These are phyloP conservation scores for Leccinellum albellum DNA, from an alignment of 768 basidiomycete genomes.

Conservation along the genomic window DNA sequence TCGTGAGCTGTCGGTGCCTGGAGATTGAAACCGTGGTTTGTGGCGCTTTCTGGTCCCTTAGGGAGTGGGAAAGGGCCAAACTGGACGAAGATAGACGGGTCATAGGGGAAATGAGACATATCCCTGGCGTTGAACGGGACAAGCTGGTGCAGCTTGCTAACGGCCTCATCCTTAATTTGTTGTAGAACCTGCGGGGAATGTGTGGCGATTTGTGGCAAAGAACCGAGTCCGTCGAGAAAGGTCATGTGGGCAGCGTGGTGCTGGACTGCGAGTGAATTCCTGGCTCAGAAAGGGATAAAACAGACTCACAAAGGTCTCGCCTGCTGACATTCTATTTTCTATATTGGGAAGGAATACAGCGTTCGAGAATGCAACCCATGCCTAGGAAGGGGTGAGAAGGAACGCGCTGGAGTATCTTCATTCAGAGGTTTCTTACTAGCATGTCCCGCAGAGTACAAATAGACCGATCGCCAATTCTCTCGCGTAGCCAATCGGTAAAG, in stretches of 20 bases:
- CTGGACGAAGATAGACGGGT: conserved; percentile 40
- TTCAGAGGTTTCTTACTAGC: conserved; percentile 49
- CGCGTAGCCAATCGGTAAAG: conserved; percentile 79
- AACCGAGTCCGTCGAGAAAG: conserved; percentile 82
- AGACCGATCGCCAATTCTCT: conserved; percentile 55
- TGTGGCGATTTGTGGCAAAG: conserved; percentile 67
- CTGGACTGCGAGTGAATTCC: conserved; percentile 38
- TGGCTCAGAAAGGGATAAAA: not conserved
- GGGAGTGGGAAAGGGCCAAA: conserved; percentile 74
- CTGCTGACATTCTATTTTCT: conserved; percentile 33
- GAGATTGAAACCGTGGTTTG: conserved; percentile 62
- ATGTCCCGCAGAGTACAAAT: conserved; percentile 83
- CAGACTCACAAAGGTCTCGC: conserved; percentile 66
- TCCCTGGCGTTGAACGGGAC: conserved; percentile 42
- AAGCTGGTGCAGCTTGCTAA: conserved; percentile 50
- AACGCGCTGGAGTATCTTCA: not conserved
- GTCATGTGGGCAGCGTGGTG: conserved; percentile 93
- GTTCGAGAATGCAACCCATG: conserved; percentile 92
- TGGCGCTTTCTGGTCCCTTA: conserved; percentile 45
- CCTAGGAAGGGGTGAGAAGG: conserved; percentile 42
- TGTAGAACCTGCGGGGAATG: conserved; percentile 58
- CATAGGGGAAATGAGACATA: conserved; percentile 25
- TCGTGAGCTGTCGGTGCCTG: conserved; percentile 83
- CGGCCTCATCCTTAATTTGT: conserved; percentile 59
- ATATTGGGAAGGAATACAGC: conserved; percentile 37